Percentiles rank a stretch among this genome's conserved stretches.
phyloP scores from a whole-genome alignment of 768 basidiomycete species.

The Xerocomus brunneocitrinus region DNA sequence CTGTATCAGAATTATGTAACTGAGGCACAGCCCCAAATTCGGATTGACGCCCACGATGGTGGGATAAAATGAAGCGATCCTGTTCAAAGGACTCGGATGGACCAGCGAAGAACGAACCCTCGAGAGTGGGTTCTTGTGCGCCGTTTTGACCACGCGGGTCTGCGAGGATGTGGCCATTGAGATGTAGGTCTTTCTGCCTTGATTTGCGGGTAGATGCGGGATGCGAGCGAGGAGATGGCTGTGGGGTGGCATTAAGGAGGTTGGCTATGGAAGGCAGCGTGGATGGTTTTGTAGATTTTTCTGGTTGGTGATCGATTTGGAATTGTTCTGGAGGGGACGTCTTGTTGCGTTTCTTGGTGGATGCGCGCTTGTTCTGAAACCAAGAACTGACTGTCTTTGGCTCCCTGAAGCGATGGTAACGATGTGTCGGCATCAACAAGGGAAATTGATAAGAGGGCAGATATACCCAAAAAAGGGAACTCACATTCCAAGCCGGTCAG shows the following conservation, averaged over 20 bases:
- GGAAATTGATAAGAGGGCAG: constrained; percentile 18
- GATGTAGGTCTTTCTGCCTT: constrained; percentile 31
- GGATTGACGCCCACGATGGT: constrained; percentile 30
- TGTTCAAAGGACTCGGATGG: constrained; percentile 28
- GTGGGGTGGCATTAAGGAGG: constrained; percentile 36
- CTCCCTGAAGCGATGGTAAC: constrained; percentile 48
- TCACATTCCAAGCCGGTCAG: constrained; percentile 72
- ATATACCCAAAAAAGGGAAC: constrained; percentile 34
- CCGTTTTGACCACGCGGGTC: constrained; percentile 7
- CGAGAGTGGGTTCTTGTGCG: constrained; percentile 21
- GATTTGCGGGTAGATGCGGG: constrained; percentile 24
- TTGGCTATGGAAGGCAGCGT: constrained; percentile 37
- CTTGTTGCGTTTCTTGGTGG: constrained; percentile 68
- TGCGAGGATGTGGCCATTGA: constrained; percentile 26
- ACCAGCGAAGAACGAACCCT: constrained; percentile 31
- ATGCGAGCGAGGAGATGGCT: constrained; percentile 24
- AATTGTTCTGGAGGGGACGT: constrained; percentile 27
- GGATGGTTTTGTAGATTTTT: constrained; percentile 27
- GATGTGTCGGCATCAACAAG: background rate
- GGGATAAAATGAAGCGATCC: constrained; percentile 31
- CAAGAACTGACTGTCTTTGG: constrained; percentile 82
- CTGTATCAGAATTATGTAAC: constrained; percentile 40
- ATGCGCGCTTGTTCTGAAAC: constrained; percentile 86
- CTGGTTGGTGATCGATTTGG: constrained; percentile 19
- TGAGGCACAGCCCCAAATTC: constrained; percentile 21